Evolutionary conservation across 2,329 filamentous ascomycete species (phyloP).

Genomic region (Colletotrichum chlorophyti): DNA sequence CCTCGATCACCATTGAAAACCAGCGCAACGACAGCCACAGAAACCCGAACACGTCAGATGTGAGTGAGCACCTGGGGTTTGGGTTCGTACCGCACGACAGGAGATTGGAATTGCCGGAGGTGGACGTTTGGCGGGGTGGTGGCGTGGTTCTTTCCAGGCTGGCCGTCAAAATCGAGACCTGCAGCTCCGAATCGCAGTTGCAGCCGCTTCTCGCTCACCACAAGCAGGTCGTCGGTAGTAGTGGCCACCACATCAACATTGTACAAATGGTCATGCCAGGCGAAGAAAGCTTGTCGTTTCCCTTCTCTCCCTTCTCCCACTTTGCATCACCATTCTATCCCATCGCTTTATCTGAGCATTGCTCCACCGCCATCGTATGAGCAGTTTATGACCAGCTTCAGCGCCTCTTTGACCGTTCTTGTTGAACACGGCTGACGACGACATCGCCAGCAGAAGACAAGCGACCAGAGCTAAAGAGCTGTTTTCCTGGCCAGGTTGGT

Average conservation of each 20-base stretch:
- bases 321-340: background rate
- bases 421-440: too few relatives aligned
- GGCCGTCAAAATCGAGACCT: constrained; percentile 29
- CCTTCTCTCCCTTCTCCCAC: background rate
- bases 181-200: constrained; percentile 28
- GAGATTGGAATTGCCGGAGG: background rate
- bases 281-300: background rate
- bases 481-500: background rate
- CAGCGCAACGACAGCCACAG: background rate
- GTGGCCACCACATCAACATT: constrained; percentile 7
- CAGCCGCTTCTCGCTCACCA: constrained; percentile 24
- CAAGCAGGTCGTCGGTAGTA: background rate
- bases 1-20: background rate
- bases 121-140: constrained; percentile 17
- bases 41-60: constrained; percentile 24
- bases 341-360: background rate
- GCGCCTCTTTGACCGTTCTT: too few relatives aligned
- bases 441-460: background rate
- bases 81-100: constrained; percentile 20
- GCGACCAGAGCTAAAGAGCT: background rate
- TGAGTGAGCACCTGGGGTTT: constrained; percentile 15
- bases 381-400: too few relatives aligned
- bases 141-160: constrained; percentile 16
- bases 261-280: constrained; percentile 3
- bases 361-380: too few relatives aligned